Base-by-base conservation (phyloP, 1,139 yeast genomes). In the Candida anutae region DNA sequence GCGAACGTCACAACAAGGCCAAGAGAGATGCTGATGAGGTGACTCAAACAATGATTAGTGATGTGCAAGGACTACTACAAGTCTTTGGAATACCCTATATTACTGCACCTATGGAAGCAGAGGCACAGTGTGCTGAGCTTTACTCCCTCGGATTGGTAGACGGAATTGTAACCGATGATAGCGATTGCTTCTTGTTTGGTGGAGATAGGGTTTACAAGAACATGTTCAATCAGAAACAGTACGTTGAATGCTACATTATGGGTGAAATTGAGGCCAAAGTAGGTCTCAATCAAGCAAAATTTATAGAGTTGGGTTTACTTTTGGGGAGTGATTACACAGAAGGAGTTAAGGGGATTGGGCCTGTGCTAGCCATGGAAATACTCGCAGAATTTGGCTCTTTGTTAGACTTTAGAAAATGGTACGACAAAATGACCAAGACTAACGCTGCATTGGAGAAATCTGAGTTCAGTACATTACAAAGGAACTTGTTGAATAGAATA, bases 71-170 rank as follows among this genome's bases (percentile, higher is more conserved):
- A 36, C 60, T 93, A 22, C 60, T 93, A 5, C 71, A 79, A 20
- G 53, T 93, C 31, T 93, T 93, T 59, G 98, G 98, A 1, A 81
- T 90, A 8, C 98, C 98, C 0, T 90, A 74, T 42, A 71, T 90
- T 5, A 84, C 95, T 0, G 96, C 97, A 0, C 97, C 97, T 0
- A 85, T 84, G 85, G 98, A 90, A 54, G 98, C 98, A 1, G 98
- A 90, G 58, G 96, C 97, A 0, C 98, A 90, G 46, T 90, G 98
- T 55, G 96, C 95, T 0, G 84, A 78, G 39, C 56, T 90, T 8
- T 54, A 74, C 27, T 53, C 55, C 15, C 51, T 85, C 12, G 73
- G 72, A 0, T 62, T 90, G 15, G 96, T 90, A 2, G 98, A 93
- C 52, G 99, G 98, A 0, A 82, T 90, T 13, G 79, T 93, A 13